Evolutionary conservation across 768 basidiomycete species (phyloP).

Genomic region (Termitomyces sp.): DNA sequence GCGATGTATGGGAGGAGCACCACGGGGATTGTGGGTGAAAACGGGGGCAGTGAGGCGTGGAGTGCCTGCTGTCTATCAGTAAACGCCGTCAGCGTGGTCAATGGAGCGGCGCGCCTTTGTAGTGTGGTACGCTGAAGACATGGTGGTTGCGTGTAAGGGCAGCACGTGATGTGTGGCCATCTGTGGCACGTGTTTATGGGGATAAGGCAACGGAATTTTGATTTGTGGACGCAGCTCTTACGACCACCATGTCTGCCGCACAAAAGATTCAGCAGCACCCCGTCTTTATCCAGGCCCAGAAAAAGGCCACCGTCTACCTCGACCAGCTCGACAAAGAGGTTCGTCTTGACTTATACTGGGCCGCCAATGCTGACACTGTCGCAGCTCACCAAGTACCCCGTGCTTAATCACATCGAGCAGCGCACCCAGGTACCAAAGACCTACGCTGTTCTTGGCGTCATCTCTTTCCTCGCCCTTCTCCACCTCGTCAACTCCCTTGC

Average conservation of each 20-base stretch:
- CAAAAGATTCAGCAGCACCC: constrained; percentile 89
- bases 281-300: constrained; percentile 75
- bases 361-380: constrained; percentile 6
- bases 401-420: constrained; percentile 78
- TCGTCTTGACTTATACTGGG: constrained; percentile 15
- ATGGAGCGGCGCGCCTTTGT: constrained; percentile 37
- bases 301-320: constrained; percentile 76
- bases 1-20: constrained; percentile 68
- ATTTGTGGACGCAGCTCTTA: constrained; percentile 17
- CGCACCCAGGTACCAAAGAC: constrained; percentile 92
- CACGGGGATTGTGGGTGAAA: constrained; percentile 65
- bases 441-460: constrained; percentile 74
- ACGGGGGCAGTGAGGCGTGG: constrained; percentile 63
- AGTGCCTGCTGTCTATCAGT: constrained; percentile 34
- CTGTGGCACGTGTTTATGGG: constrained; percentile 17
- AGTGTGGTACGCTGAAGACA: constrained; percentile 45
- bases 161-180: constrained; percentile 13
- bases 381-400: constrained; percentile 81
- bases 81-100: constrained; percentile 7
- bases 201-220: constrained; percentile 14
- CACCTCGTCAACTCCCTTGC: constrained; percentile 91
- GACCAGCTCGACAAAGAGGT: constrained; percentile 97
- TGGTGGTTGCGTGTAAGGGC: constrained; percentile 26
- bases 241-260: constrained; percentile 59
- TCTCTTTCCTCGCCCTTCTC: constrained; percentile 60